Evolutionary conservation across 2,329 filamentous ascomycete genomes (phyloP).

Genomic region (Phyllosticta citrichinensis): DNA sequence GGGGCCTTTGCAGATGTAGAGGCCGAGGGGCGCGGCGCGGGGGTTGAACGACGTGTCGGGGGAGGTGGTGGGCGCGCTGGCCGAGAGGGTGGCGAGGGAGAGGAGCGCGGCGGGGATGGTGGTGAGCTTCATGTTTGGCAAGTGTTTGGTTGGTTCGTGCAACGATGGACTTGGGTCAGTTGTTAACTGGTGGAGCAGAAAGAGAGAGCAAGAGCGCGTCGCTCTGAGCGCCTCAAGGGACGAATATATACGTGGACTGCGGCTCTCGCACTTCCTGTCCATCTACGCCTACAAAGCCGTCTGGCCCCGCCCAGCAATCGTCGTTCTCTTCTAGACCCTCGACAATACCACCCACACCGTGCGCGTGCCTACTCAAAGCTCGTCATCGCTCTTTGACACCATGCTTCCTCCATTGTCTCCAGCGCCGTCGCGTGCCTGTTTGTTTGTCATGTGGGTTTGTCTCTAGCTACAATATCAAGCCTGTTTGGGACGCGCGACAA

Average conservation of each 20-base stretch:
- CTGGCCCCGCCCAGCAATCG: neutral
- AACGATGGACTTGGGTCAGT: neutral
- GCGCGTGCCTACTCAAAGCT: neutral
- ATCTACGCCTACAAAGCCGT: neutral
- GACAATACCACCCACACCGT: neutral
- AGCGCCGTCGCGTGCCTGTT: neutral
- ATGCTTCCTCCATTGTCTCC: neutral
- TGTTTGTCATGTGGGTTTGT: neutral
- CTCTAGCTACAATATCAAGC: neutral
- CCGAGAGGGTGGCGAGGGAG: neutral
- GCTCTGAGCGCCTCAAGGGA: neutral
- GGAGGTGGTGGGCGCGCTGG: neutral
- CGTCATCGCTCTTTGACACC: neutral
- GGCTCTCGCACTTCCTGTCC: neutral
- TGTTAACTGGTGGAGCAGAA: neutral
- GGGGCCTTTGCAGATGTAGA: neutral
- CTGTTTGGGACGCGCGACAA: neutral
- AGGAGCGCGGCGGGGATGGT: neutral
- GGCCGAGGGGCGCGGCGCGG: neutral
- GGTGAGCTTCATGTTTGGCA: neutral
- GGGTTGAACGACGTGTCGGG: neutral
- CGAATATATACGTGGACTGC: neutral
- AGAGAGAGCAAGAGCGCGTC: neutral
- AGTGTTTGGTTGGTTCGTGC: neutral
- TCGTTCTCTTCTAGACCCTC: neutral